Percentiles rank a stretch among this genome's conserved stretches.
These are phyloP conservation scores for Trametes polyzona DNA, from an alignment of 1,284 basidiomycete genomes.

Conservation along the genomic window DNA sequence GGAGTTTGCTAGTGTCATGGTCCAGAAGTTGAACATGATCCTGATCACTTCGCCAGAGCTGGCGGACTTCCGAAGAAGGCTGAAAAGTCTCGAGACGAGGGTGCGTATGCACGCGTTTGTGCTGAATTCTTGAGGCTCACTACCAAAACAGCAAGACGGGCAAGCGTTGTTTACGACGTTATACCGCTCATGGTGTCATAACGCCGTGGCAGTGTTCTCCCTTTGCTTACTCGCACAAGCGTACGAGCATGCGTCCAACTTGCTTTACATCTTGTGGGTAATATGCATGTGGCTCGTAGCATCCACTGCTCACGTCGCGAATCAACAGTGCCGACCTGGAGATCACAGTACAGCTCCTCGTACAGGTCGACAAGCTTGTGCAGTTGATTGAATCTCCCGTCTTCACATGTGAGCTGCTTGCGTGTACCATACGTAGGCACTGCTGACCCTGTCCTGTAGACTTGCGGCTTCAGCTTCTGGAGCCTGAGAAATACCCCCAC, in stretches of 20 bases:
- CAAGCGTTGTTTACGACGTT: slow-evolving; percentile 91
- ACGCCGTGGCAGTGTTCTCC: slow-evolving; percentile 95
- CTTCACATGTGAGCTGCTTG: slow-evolving; percentile 80
- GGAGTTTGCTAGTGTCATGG: slow-evolving; percentile 96
- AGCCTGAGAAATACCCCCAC: slow-evolving; percentile 96
- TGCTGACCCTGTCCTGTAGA: slow-evolving; percentile 51
- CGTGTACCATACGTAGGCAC: neutral
- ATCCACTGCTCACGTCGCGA: slow-evolving; percentile 2
- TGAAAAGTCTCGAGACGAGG: slow-evolving; percentile 94
- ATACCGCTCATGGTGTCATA: slow-evolving; percentile 98
- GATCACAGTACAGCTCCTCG: slow-evolving; percentile 91
- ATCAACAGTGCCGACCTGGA: slow-evolving; percentile 86
- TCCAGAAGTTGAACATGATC: slow-evolving; percentile 97
- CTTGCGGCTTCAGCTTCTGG: slow-evolving; percentile 94
- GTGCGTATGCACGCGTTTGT: slow-evolving; percentile 43
- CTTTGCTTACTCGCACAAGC: slow-evolving; percentile 96
- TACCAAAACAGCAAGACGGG: slow-evolving; percentile 78
- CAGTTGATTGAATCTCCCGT: slow-evolving; percentile 98
- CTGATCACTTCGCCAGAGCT: slow-evolving; percentile 96
- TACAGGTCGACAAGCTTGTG: slow-evolving; percentile 98
- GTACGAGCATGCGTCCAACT: slow-evolving; percentile 97
- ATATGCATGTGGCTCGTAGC: neutral
- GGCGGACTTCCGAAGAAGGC: slow-evolving; percentile 87
- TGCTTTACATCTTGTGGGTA: slow-evolving; percentile 93
- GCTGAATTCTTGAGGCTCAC: neutral